These are phyloP conservation scores for Suhomyces sp. DNA, from an alignment of 805 yeast species.

Conservation along the genomic window DNA sequence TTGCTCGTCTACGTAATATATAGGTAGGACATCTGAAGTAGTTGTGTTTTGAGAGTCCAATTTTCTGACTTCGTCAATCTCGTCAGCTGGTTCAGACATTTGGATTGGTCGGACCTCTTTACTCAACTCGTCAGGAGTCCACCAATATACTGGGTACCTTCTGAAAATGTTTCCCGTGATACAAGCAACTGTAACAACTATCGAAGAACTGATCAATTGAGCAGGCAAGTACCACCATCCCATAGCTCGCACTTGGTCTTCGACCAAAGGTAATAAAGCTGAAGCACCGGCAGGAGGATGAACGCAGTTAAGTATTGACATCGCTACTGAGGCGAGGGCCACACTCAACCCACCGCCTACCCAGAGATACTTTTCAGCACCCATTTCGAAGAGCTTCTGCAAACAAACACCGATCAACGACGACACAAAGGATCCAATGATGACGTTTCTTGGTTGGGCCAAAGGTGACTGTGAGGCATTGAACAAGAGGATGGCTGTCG, in stretches of 20 bases:
- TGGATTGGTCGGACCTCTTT: no score
- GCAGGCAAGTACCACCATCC: constrained; percentile 68
- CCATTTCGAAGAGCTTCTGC: constrained; percentile 51
- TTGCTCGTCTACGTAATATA: no score
- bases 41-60: no score
- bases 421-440: constrained; percentile 56
- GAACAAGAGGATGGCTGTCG: constrained; percentile 59
- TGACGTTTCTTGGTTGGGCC: constrained; percentile 62
- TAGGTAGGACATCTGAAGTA: no score
- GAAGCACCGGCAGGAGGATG: constrained; percentile 78
- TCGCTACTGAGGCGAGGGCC: constrained; percentile 50
- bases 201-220: constrained; percentile 48
- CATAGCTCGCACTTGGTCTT: constrained; percentile 44
- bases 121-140: constrained; percentile 38
- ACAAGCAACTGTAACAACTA: constrained; percentile 51
- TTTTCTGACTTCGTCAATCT: no score
- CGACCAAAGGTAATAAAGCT: constrained; percentile 56
- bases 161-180: constrained; percentile 54
- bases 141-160: constrained; percentile 60
- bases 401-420: constrained; percentile 55
- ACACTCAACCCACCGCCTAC: constrained; percentile 59
- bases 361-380: constrained; percentile 51
- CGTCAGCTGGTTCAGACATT: no score
- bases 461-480: constrained; percentile 57
- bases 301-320: constrained; percentile 54